phyloP scores from a whole-genome alignment of 176 grass and related monocot species.

The Coix lacrymajobi region DNA sequence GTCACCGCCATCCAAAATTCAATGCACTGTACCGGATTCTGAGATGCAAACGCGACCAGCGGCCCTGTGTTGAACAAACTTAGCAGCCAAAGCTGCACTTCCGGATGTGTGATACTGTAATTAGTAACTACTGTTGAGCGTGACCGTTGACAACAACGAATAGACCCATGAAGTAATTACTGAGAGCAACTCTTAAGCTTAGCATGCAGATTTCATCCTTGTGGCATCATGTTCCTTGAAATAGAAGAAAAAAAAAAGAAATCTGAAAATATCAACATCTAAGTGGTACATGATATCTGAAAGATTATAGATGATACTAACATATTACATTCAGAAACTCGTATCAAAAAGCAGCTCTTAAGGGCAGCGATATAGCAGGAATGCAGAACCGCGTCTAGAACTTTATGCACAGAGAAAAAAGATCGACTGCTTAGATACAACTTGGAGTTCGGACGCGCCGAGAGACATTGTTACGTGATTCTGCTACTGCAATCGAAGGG shows the following conservation, averaged over 20 bases:
- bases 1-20: too few relatives aligned
- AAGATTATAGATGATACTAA: background rate
- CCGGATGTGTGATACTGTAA: too few relatives aligned
- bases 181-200: too few relatives aligned
- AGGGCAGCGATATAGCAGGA: background rate
- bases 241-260: background rate
- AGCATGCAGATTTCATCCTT: too few relatives aligned
- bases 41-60: too few relatives aligned
- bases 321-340: slow-evolving; percentile 9
- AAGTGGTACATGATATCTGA: background rate
- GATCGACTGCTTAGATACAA: background rate
- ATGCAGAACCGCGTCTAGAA: background rate
- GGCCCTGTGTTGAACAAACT: too few relatives aligned
- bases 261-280: background rate
- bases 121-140: too few relatives aligned
- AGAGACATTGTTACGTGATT: background rate
- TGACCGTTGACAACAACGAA: too few relatives aligned
- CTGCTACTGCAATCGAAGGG: background rate
- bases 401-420: slow-evolving; percentile 30
- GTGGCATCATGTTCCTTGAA: too few relatives aligned
- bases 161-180: too few relatives aligned
- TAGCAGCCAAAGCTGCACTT: too few relatives aligned
- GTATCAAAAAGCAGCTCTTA: background rate
- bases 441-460: background rate
- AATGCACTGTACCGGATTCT: too few relatives aligned